Base-by-base conservation (phyloP, 2,329 filamentous ascomycete genomes). In the Venturia pyrina region DNA sequence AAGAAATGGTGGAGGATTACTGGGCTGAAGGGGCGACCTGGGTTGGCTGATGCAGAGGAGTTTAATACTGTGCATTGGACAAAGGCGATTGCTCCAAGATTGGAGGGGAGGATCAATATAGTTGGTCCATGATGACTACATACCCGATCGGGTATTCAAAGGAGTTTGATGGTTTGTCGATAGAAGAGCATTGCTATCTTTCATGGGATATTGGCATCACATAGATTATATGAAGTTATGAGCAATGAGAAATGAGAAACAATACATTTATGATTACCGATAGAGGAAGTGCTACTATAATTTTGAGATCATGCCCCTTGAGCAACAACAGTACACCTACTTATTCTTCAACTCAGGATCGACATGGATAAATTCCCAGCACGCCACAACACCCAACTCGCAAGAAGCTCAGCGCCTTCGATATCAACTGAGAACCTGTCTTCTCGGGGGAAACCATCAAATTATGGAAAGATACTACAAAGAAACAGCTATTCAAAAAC, bases 1-100 rank as follows among this genome's bases (percentile, higher is more conserved):
- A 78, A 81, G 24, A 90, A 89, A 71, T 96, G 91, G 91, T 88
- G 87, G 72, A 80, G 83, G 28, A 76, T 86, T 67, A 86, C 89
- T 0, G 86, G 87, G 0, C 78, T 96, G 24, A 80, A 86, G 67
- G 81, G 75, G 0, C 70, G 75, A 46, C 74, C 79, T 11, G 73
- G 72, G 6, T 74, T 78, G 65, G 81, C 83, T 19, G 82, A 90
- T 67, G 86, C 87, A 67, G 80, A 80, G 57, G 83, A 86, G 63
- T 86, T 89, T 41, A 59, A 59, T 28, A 78, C 78, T 46, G 82
- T 83, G 1, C 83, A 88, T 69, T 96, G 91, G 91, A 93, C 90
- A 10, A 85, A 84, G 68, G 88, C 90, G 1, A 93, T 96, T 74
- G 85, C 88, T 65, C 92, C 92, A 0, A 83, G 83, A 66, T 68